These are phyloP conservation scores for Neoscytalidium dimidiatum DNA, from an alignment of 2,329 filamentous ascomycete species.

Conservation along the genomic window DNA sequence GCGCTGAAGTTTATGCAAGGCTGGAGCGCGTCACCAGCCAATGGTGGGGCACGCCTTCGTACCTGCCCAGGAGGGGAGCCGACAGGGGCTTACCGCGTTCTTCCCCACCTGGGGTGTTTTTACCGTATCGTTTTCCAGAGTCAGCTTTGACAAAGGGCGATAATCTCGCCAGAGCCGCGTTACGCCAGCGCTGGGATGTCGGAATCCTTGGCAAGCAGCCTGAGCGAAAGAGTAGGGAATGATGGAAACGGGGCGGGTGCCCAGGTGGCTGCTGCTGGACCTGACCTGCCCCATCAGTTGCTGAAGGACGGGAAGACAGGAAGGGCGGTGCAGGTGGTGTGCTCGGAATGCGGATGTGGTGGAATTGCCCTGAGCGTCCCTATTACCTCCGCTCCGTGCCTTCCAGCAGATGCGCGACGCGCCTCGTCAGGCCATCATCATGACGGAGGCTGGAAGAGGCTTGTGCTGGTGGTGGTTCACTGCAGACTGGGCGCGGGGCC, in stretches of 20 bases:
- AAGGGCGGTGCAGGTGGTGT: no score
- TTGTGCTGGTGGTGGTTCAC: not conserved
- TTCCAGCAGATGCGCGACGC: not conserved
- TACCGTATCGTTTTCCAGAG: not conserved
- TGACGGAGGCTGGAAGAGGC: not conserved
- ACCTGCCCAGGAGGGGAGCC: constrained; percentile 10
- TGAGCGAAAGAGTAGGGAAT: not conserved
- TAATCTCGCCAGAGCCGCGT: not conserved
- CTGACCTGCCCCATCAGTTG: not conserved
- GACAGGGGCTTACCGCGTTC: not conserved
- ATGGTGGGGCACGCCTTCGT: constrained; percentile 10
- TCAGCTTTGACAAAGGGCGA: not conserved
- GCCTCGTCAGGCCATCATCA: not conserved
- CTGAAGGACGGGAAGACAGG: not conserved
- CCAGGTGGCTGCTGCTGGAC: not conserved
- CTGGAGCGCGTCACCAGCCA: constrained; percentile 10
- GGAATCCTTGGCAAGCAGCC: not conserved
- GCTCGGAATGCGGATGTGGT: not conserved
- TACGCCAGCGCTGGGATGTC: not conserved
- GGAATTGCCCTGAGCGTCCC: not conserved
- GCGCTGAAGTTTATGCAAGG: constrained; percentile 15
- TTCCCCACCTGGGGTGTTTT: not conserved
- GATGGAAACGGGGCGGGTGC: constrained; percentile 14
- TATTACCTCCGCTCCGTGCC: not conserved
- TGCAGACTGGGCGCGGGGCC: not conserved